A percentile compares a stretch with the other conserved stretches of the same genome.
Evolutionary conservation across 2,329 filamentous ascomycete species (phyloP).

Genomic region (Reticulascus tulasneorum): DNA sequence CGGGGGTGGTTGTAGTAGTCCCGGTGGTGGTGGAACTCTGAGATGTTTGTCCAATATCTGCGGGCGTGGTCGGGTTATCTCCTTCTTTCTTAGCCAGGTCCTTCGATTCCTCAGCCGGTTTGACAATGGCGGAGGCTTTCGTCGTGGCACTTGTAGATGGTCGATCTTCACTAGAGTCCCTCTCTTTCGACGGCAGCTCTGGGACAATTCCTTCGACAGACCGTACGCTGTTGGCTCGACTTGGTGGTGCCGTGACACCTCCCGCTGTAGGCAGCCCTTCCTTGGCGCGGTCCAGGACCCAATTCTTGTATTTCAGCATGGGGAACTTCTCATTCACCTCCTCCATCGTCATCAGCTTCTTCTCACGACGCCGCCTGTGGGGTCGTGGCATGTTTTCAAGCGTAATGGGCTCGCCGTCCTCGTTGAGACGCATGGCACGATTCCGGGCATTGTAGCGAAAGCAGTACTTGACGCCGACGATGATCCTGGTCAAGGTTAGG

Average conservation of each 20-base stretch:
- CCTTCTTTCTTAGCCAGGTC: constrained; percentile 5
- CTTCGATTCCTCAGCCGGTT: constrained; percentile 2
- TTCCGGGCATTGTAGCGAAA: constrained; percentile 97
- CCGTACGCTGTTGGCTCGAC: constrained; percentile 69
- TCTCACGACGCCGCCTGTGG: constrained; percentile 84
- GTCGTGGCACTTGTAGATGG: constrained; percentile 5
- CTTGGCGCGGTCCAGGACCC: constrained; percentile 78
- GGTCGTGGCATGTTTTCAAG: constrained; percentile 79
- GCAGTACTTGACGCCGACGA: constrained; percentile 98
- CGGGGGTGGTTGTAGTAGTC: constrained; percentile 17
- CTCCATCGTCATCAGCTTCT: constrained; percentile 98
- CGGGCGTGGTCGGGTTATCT: constrained; percentile 3
- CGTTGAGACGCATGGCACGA: constrained; percentile 69
- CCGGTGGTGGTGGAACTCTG: constrained; percentile 13
- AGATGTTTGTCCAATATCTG: background rate
- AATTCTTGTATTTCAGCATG: constrained; percentile 92
- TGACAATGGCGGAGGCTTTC: constrained; percentile 7
- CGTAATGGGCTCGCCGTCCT: constrained; percentile 85
- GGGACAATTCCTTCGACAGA: constrained; percentile 55
- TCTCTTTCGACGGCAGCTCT: constrained; percentile 31
- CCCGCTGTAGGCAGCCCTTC: constrained; percentile 81
- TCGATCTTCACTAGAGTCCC: constrained; percentile 36
- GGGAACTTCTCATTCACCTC: constrained; percentile 98
- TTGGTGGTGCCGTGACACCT: constrained; percentile 72
- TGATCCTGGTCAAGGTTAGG: constrained; percentile 68